Evolutionary conservation across 495 filamentous ascomycete genomes (phyloP).

Genomic region (Hypoxylon lenormandii): DNA sequence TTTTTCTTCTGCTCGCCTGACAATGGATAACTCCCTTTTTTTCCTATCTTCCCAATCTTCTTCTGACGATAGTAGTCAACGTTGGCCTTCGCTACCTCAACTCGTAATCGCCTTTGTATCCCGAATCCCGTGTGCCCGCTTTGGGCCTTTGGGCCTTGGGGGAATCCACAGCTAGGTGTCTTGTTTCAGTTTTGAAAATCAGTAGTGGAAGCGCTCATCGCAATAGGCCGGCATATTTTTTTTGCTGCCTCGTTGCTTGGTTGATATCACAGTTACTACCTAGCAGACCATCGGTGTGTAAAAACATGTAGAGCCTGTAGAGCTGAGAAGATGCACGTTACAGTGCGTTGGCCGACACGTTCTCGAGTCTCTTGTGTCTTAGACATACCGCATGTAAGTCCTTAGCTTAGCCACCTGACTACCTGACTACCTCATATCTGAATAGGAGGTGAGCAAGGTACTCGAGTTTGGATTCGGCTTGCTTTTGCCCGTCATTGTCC

Average conservation of each 20-base stretch:
- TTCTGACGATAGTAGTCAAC: conserved; percentile 26
- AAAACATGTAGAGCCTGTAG: too few relatives aligned
- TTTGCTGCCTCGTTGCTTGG: conserved; percentile 26
- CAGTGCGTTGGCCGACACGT: conserved; percentile 27
- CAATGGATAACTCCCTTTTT: conserved; percentile 27
- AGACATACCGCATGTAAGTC: conserved; percentile 20
- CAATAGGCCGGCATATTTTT: conserved; percentile 30
- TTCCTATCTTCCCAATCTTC: conserved; percentile 7
- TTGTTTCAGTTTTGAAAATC: conserved; percentile 44
- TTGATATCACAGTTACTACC: conserved; percentile 26
- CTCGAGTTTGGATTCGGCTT: conserved; percentile 13
- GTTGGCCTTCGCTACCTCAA: conserved; percentile 26
- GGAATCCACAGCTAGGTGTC: conserved; percentile 39
- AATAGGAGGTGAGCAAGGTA: conserved; percentile 19
- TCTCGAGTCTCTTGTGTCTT: conserved; percentile 30
- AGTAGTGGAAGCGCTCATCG: conserved; percentile 30
- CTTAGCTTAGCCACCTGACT: too few relatives aligned
- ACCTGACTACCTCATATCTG: too few relatives aligned
- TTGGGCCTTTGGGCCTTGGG: background rate
- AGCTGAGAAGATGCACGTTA: conserved; percentile 13
- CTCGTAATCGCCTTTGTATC: conserved; percentile 13
- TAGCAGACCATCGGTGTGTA: background rate
- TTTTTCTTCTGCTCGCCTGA: conserved; percentile 22
- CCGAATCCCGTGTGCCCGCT: conserved; percentile 25
- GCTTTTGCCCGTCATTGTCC: conserved; percentile 22